These are phyloP conservation scores for Mallotus nudiflorus DNA, from an alignment of 345 rosid species.

Conservation along the genomic window DNA sequence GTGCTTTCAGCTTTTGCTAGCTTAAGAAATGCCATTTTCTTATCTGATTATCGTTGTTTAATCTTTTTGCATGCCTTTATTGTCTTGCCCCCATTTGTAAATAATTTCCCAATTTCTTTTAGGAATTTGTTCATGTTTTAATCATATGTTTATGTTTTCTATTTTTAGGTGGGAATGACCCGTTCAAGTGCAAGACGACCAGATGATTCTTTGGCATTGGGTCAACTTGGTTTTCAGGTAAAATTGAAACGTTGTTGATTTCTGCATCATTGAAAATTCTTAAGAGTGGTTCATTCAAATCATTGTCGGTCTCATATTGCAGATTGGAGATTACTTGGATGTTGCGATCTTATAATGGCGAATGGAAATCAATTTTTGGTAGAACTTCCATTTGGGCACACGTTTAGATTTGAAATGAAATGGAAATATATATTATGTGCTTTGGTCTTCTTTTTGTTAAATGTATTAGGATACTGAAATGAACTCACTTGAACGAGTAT, in stretches of 20 bases:
- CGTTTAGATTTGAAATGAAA: too few species aligned
- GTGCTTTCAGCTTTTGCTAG: too few species aligned
- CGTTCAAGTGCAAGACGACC: slow-evolving; percentile 17
- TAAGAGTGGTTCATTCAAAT: neutral
- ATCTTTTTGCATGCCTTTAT: too few species aligned
- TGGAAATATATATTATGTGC: too few species aligned
- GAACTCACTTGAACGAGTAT: neutral
- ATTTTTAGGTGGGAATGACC: slow-evolving; percentile 16
- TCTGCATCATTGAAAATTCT: neutral
- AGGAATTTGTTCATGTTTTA: neutral
- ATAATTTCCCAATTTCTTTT: neutral
- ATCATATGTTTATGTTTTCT: neutral
- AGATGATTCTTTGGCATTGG: slow-evolving; percentile 14
- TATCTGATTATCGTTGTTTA: too few species aligned
- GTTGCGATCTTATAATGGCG: slow-evolving; percentile 15
- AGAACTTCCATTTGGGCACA: neutral
- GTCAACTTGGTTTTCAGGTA: slow-evolving; percentile 22
- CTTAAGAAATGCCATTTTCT: too few species aligned
- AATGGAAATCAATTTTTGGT: neutral
- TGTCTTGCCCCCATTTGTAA: too few species aligned
- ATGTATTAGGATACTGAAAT: neutral
- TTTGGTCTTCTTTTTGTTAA: neutral
- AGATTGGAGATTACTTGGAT: slow-evolving; percentile 29
- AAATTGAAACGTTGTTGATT: neutral
- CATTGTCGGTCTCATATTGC: neutral